Evolutionary conservation across 345 rosid genomes (phyloP).

Genomic region (Kandelia obovata): DNA sequence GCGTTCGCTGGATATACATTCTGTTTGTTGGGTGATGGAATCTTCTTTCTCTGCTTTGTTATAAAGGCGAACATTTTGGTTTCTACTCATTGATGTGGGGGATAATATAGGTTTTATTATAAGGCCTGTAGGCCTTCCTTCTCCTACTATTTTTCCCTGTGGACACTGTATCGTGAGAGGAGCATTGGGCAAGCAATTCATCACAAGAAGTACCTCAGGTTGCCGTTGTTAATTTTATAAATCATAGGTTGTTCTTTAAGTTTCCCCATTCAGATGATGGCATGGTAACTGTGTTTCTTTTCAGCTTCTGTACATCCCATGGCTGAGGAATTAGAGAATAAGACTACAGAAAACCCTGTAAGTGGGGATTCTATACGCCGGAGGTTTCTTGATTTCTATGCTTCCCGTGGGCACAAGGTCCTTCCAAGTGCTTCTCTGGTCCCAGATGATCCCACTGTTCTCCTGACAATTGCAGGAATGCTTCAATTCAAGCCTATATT

Average conservation of each 20-base stretch:
- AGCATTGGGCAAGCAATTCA: slow-evolving; percentile 19
- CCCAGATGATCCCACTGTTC: slow-evolving; percentile 93
- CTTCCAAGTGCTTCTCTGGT: slow-evolving; percentile 92
- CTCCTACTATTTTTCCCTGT: slow-evolving; percentile 33
- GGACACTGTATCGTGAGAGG: slow-evolving; percentile 18
- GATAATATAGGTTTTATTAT: slow-evolving; percentile 43
- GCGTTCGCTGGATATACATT: too few species aligned
- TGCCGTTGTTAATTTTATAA: slow-evolving; percentile 24
- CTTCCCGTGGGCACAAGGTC: slow-evolving; percentile 84
- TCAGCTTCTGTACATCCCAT: slow-evolving; percentile 66
- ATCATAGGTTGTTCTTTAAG: slow-evolving; percentile 12
- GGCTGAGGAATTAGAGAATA: slow-evolving; percentile 51
- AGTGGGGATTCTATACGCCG: slow-evolving; percentile 84
- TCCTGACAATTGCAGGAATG: slow-evolving; percentile 96
- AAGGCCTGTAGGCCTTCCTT: slow-evolving; percentile 29
- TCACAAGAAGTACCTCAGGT: slow-evolving; percentile 53
- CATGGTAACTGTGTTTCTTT: slow-evolving; percentile 32
- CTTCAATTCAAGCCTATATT: slow-evolving; percentile 94
- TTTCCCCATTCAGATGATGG: slow-evolving; percentile 15
- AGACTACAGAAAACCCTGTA: slow-evolving; percentile 34
- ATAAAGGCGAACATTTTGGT: background rate
- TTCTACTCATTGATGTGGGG: background rate
- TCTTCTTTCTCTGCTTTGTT: background rate
- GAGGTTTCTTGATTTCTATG: slow-evolving; percentile 78
- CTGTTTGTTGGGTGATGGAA: too few species aligned